Evolutionary conservation across 495 filamentous ascomycete species (phyloP).

Genomic region (Umbilicaria muhlenbergii): DNA sequence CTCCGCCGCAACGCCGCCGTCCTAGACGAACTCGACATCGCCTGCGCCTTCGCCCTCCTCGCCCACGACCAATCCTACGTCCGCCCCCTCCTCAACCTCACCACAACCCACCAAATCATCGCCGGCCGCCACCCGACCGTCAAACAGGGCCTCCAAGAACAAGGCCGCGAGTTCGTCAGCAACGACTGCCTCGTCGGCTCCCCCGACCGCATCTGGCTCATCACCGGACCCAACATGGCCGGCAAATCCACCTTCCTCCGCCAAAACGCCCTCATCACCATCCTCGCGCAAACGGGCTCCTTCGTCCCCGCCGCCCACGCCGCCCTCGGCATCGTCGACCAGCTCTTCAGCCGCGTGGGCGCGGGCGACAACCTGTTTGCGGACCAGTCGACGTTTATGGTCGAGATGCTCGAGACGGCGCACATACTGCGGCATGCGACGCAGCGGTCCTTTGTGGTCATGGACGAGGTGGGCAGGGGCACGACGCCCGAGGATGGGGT

Average conservation of each 20-base stretch:
- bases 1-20: slow-evolving; percentile 77
- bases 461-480: slow-evolving; percentile 93
- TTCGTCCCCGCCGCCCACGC: slow-evolving; percentile 83
- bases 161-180: slow-evolving; percentile 67
- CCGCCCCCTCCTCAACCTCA: slow-evolving; percentile 52
- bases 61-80: slow-evolving; percentile 57
- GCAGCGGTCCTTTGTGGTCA: slow-evolving; percentile 69
- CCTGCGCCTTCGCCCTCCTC: slow-evolving; percentile 64
- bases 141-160: slow-evolving; percentile 59
- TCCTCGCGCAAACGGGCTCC: slow-evolving; percentile 80
- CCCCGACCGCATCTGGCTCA: slow-evolving; percentile 61
- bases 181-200: slow-evolving; percentile 75
- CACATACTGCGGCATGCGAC: slow-evolving; percentile 36
- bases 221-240: slow-evolving; percentile 98
- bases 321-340: slow-evolving; percentile 74
- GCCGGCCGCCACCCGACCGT: slow-evolving; percentile 85
- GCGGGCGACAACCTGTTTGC: slow-evolving; percentile 84
- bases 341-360: slow-evolving; percentile 82
- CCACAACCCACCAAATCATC: slow-evolving; percentile 46
- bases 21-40: slow-evolving; percentile 83
- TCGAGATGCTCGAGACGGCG: slow-evolving; percentile 41
- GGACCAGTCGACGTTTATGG: slow-evolving; percentile 90
- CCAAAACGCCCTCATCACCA: slow-evolving; percentile 85
- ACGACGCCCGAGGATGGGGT: slow-evolving; percentile 85
- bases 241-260: slow-evolving; percentile 92